Conservation (phyloP, 2,329 filamentous ascomycete species). For the Aciculosporium take region DNA sequence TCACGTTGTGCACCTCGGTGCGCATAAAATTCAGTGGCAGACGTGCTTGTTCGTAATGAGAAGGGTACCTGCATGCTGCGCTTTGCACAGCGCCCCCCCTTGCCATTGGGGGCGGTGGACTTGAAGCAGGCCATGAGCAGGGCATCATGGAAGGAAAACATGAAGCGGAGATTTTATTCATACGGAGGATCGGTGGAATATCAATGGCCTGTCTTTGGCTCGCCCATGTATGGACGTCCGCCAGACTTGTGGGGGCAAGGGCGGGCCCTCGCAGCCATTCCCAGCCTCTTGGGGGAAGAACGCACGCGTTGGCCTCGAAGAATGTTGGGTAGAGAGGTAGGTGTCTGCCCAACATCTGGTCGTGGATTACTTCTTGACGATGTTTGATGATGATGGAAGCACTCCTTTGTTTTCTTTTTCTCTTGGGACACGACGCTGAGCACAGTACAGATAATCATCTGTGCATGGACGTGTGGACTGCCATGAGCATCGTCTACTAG, state of each 20-base stretch:
- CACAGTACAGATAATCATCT: too few relatives aligned
- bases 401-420: too few relatives aligned
- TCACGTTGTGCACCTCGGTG: too few relatives aligned
- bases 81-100: not conserved
- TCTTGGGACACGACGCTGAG: too few relatives aligned
- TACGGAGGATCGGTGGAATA: not conserved
- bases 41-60: too few relatives aligned
- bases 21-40: too few relatives aligned
- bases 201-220: not conserved
- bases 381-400: too few relatives aligned
- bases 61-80: not conserved
- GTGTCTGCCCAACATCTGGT: too few relatives aligned
- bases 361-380: too few relatives aligned
- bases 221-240: not conserved
- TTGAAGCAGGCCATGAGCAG: not conserved
- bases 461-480: not conserved
- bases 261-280: not conserved
- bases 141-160: not conserved
- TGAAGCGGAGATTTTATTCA: not conserved
- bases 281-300: not conserved
- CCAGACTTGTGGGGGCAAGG: not conserved
- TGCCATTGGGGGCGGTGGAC: conserved; percentile 1
- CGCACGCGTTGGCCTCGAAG: not conserved
- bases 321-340: too few relatives aligned
- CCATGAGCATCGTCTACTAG: not conserved